A percentile compares a stretch with the other conserved stretches of the same genome.
Conservation (phyloP, 345 rosid species). For the Pistacia vera region DNA sequence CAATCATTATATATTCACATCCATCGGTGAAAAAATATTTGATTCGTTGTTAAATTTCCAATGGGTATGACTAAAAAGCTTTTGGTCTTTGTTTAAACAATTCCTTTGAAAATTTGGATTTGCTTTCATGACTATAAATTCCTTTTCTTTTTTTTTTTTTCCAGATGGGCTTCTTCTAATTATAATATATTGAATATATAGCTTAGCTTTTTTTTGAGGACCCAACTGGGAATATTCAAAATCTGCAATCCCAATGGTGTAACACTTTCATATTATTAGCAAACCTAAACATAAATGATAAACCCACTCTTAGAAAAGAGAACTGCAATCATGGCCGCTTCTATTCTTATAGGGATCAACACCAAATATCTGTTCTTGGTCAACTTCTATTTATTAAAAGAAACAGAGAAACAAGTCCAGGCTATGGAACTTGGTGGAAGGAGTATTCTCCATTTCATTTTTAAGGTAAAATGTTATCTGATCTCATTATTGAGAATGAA, state of each 20-base stretch:
- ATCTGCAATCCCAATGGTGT: conserved; percentile 14
- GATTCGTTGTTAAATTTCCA: conserved; percentile 6
- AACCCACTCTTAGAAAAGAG: conserved; percentile 16
- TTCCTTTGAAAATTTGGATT: not conserved
- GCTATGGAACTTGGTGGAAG: conserved; percentile 12
- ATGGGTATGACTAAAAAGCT: not conserved
- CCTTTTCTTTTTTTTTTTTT: not conserved
- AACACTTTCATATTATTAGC: not conserved
- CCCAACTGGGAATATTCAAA: not conserved
- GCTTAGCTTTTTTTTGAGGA: not conserved
- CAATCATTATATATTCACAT: conserved; percentile 22
- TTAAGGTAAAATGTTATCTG: conserved; percentile 6
- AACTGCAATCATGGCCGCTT: conserved; percentile 27
- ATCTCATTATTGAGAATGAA: conserved; percentile 23
- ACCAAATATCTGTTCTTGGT: conserved; percentile 9
- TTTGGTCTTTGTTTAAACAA: not conserved
- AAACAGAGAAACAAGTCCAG: not conserved
- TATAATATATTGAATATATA: not conserved
- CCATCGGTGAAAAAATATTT: not conserved
- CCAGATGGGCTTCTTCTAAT: not conserved
- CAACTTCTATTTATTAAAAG: conserved; percentile 17
- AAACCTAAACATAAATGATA: not conserved
- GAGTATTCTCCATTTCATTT: conserved; percentile 1
- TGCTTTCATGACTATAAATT: not conserved
- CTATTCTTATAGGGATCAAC: conserved; percentile 26